Base-by-base conservation (phyloP, 1,284 basidiomycete species). In the Ustilago tritici region DNA sequence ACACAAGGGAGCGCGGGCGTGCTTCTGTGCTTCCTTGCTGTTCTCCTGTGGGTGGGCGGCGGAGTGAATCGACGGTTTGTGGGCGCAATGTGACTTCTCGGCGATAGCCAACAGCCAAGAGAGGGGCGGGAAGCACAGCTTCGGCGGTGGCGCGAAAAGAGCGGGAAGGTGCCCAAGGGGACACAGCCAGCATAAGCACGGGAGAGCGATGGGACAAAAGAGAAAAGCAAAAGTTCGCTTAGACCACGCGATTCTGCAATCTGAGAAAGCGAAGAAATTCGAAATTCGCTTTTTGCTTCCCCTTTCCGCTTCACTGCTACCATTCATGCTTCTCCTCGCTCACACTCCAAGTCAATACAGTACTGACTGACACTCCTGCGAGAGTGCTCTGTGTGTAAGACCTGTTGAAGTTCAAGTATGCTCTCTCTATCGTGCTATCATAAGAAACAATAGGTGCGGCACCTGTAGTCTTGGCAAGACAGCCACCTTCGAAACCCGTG, bases 221-320 rank as follows among this genome's bases (percentile, higher is more conserved):
- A 49, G 8, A 49, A 49, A 23, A 23, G 28, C 19, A 49, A 49
- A 14, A 32, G 31, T 32, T 50, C 49, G 28, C 49, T 50, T 50
- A 15, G 49, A 15, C 49, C 49, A 50, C 49, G 49, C n/a, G 49
- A 15, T 7, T 17, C 55, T 57, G 62, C 49, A 38, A 10, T 12
- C 11, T 60, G 57, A 41, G 12, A 41, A 50, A 15, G 11, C 10
- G 47, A 38, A 55, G 43, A 23, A 55, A 55, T 49, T 55, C 32
- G 49, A 32, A 32, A 50, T 50, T 50, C 49, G 49, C 7, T 49
- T 49, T 49, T 49, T 49, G 19, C 23, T 32, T 17, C 23, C 49
- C 12, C 49, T 50, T 32, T 3, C 31, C 49, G 3, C 49, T 32
- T 7, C 31, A 34, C 31, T 28, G 12, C 49, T 32, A 1, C 31